These are phyloP conservation scores for Sugiyamaella marilandica DNA, from an alignment of 805 yeast species.

Conservation along the genomic window DNA sequence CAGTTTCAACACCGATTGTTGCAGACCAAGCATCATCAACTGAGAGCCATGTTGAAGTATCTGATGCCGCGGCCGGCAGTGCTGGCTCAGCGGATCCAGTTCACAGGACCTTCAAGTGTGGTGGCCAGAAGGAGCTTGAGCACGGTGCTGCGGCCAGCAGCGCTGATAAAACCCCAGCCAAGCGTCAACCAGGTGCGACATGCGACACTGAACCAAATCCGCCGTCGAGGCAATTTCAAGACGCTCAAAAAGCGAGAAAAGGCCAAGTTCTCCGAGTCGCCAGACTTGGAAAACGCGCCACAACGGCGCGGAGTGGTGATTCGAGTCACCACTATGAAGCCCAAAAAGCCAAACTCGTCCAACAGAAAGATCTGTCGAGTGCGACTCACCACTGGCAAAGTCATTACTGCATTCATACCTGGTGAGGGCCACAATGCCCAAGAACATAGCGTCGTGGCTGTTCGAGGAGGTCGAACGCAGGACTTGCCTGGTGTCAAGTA, in stretches of 20 bases:
- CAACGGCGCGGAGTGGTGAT: slow-evolving; percentile 90
- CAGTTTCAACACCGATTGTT: no score
- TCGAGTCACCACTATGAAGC: slow-evolving; percentile 91
- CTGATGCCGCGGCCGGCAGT: no score
- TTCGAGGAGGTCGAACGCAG: slow-evolving; percentile 97
- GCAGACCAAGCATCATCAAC: no score
- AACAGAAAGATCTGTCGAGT: slow-evolving; percentile 96
- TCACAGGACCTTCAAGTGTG: no score
- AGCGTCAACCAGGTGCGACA: background rate
- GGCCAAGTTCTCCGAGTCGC: slow-evolving; percentile 44
- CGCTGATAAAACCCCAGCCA: background rate
- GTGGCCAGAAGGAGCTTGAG: no score
- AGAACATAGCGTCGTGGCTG: slow-evolving; percentile 93
- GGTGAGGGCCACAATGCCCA: slow-evolving; percentile 98
- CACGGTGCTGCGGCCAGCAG: no score
- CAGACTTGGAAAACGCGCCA: slow-evolving; percentile 79
- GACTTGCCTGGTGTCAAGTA: slow-evolving; percentile 98
- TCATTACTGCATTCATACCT: slow-evolving; percentile 88
- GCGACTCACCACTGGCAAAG: slow-evolving; percentile 81
- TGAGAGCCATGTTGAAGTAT: no score
- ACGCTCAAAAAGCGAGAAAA: slow-evolving; percentile 29
- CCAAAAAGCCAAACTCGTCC: slow-evolving; percentile 98
- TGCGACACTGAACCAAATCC: slow-evolving; percentile 33
- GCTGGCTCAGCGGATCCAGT: no score
- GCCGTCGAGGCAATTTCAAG: slow-evolving; percentile 31